These are phyloP conservation scores for Rhynchosporium secalis DNA, from an alignment of 2,329 filamentous ascomycete genomes.

Conservation along the genomic window DNA sequence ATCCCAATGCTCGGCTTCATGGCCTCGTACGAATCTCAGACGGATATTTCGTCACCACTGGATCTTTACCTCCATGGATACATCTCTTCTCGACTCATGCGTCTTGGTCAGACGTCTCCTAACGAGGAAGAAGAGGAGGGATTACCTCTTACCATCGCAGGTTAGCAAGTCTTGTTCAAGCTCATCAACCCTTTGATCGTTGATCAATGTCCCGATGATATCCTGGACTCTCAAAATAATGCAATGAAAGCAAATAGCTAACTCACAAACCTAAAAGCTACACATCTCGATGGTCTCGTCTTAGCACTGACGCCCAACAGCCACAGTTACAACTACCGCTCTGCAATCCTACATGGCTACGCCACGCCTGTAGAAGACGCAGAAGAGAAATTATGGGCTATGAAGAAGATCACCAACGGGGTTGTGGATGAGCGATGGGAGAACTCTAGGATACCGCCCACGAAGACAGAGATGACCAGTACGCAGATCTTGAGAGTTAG, in stretches of 20 bases:
- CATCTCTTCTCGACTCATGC: conserved; percentile 76
- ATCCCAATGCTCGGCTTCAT: conserved; percentile 83
- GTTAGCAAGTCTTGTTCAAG: no score
- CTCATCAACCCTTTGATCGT: no score
- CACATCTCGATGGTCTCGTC: conserved; percentile 76
- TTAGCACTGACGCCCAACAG: conserved; percentile 76
- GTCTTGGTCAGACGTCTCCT: conserved; percentile 46
- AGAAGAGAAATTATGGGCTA: conserved; percentile 74
- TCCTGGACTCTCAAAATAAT: no score
- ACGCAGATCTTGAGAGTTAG: conserved; percentile 71
- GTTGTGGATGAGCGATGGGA: conserved; percentile 70
- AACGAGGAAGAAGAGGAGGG: conserved; percentile 44
- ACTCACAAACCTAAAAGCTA: conserved; percentile 46
- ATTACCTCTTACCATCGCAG: conserved; percentile 68
- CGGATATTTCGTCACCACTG: conserved; percentile 61
- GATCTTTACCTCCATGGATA: conserved; percentile 85
- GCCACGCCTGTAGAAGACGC: conserved; percentile 65
- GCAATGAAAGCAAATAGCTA: no score
- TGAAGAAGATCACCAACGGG: conserved; percentile 75
- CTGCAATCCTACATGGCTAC: conserved; percentile 68
- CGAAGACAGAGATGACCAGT: conserved; percentile 69
- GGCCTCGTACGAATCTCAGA: conserved; percentile 65
- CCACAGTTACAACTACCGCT: conserved; percentile 87
- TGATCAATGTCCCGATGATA: no score
- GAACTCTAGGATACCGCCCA: conserved; percentile 68